Evolutionary conservation across 139 green algal species (phyloP), one percentile per base, ranked within the genome.

Genomic region (Gonium pectorale): DNA sequence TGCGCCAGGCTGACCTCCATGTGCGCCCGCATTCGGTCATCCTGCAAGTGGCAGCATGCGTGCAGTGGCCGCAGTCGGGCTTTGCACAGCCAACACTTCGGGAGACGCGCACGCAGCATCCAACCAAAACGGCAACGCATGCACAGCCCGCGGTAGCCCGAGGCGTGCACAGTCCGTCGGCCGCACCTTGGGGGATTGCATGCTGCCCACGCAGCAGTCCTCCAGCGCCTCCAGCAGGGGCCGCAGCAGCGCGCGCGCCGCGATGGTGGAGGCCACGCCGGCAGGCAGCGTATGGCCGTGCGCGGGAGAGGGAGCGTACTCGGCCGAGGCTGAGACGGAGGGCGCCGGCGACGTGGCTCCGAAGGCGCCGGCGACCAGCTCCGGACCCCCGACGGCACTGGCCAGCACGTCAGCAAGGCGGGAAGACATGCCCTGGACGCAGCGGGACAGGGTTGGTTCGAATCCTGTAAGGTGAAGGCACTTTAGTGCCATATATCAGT

Each of bases 361-460:
- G 31, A 41, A 43, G 66, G 38, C 35, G 9, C 35, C 52, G 72
- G 3, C 11, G n/a, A 3, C 54, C 2, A 19, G 0, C 27, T 66
- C 54, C 9, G 29, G 17, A n/a, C n/a, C n/a, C n/a, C n/a, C n/a
- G 40, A 5, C 31, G n/a, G 75, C 60, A 40, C 2, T 59, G 27
- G 75, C 75, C 22, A 82, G 75, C 4, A 82, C 75, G 75, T 82
- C 75, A 0, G 75, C 75, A 40, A 82, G 41, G 59, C 75, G 75
- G 59, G 51, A 70, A 17, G 75, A 82, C 75, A 82, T 82, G 29
- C 59, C 59, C 75, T 82, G 75, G n/a, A n/a, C n/a, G n/a, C n/a
- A n/a, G n/a, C n/a, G n/a, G n/a, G n/a, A n/a, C n/a, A n/a, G n/a
- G n/a, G n/a, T n/a, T n/a, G n/a, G n/a, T n/a, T n/a, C n/a, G n/a